Base-by-base conservation (phyloP, 2,329 filamentous ascomycete genomes). In the Paecilomyces sp. region DNA sequence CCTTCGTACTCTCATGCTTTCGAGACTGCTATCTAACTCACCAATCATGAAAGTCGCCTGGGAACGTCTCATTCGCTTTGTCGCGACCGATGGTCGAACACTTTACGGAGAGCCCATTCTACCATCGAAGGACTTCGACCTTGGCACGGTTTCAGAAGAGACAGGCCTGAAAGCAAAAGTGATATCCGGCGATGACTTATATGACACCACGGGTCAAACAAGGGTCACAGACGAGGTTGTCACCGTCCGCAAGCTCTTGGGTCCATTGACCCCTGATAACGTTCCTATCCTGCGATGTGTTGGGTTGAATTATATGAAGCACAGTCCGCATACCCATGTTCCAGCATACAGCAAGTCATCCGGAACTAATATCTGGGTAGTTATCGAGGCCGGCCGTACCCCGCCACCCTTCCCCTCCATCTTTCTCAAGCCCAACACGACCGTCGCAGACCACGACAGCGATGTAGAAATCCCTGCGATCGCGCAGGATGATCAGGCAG, bases 351-450 rank as follows among this genome's bases (percentile, higher is more conserved):
- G 24, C 11, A 28, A 47, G 18, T 52, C 30, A 36, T 51, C 34
- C n/a, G 12, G 5, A 22, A n/a, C 11, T 36, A 15, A 51, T 6
- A 33, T 15, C 1, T 58, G 1, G 13, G 18, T 56, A 83, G 81
- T 84, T 65, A 74, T 76, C 36, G 81, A 85, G 70, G 79, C 80
- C 4, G 78, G 78, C 3, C 76, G 81, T 15, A 81, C 75, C 5
- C 76, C 77, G 0, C 82, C 82, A 0, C 79, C 80, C 64, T 88
- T 84, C 63, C 88, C 88, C 1, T 81, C 89, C 22, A 75, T 91
- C 33, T 91, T 91, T 73, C 85, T 86, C 75, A 89, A 89, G 70
- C 87, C 88, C 8, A 71, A 77, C 8, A 88, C 86, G 3, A 77
- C 86, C 1, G 77, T 90, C 8, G 71, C 81, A 1, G 87, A 87